These are phyloP conservation scores for Globisporangium nagaii DNA, from an alignment of 352 stramenopile genomes.

Conservation along the genomic window DNA sequence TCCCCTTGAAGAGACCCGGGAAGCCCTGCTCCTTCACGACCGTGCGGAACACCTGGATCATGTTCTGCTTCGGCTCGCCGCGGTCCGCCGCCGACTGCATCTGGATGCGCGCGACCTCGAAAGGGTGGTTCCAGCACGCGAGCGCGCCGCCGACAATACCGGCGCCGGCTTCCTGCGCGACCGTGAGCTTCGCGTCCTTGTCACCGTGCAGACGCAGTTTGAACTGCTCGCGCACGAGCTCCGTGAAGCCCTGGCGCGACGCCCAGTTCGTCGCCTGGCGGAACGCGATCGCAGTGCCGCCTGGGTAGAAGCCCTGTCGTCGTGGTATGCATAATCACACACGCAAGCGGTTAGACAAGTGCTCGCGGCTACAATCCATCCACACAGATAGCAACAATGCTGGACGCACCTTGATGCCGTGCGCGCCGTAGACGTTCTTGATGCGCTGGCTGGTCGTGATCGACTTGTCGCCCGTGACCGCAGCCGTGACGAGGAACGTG, in stretches of 20 bases:
- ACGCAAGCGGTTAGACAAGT: not conserved
- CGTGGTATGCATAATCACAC: not conserved
- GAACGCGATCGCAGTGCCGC: slow-evolving; percentile 87
- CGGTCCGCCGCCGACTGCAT: slow-evolving; percentile 88
- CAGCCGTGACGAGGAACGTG: slow-evolving; percentile 88
- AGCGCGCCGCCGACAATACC: slow-evolving; percentile 84
- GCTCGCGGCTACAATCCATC: too few relatives aligned
- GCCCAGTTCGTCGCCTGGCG: slow-evolving; percentile 91
- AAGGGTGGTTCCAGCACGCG: slow-evolving; percentile 91
- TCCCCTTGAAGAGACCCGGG: slow-evolving; percentile 86
- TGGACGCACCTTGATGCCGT: slow-evolving; percentile 58
- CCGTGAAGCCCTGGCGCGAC: slow-evolving; percentile 87
- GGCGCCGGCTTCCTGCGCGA: slow-evolving; percentile 78
- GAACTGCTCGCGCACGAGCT: slow-evolving; percentile 81
- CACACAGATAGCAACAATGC: too few relatives aligned
- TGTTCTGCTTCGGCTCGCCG: slow-evolving; percentile 87
- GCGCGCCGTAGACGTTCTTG: slow-evolving; percentile 74
- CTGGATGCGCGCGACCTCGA: slow-evolving; percentile 90
- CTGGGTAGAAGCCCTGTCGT: slow-evolving; percentile 83
- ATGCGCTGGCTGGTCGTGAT: slow-evolving; percentile 83
- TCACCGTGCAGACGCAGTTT: slow-evolving; percentile 84
- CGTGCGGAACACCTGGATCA: slow-evolving; percentile 85
- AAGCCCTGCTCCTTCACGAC: slow-evolving; percentile 83
- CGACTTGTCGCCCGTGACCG: slow-evolving; percentile 87
- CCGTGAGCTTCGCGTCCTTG: slow-evolving; percentile 83